Evolutionary conservation across 192 early-diverging fungal species (phyloP).

Genomic region (Backusella australiensis): DNA sequence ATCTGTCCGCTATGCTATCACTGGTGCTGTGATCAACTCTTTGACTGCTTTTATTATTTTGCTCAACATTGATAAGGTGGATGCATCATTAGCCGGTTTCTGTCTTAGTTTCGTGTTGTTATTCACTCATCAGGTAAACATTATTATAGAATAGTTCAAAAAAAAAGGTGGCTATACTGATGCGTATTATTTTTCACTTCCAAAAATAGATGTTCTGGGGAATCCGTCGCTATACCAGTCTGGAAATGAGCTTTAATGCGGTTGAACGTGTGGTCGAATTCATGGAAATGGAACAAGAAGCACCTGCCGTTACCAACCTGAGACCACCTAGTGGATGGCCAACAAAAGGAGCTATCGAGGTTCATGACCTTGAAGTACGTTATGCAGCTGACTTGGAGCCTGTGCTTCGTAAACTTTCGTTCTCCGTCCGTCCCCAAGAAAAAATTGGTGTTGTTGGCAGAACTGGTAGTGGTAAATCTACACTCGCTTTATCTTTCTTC

Average conservation of each 20-base stretch:
- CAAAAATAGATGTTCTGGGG: conserved; percentile 57
- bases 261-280: conserved; percentile 91
- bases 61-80: conserved; percentile 44
- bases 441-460: conserved; percentile 97
- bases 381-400: conserved; percentile 70
- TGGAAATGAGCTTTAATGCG: conserved; percentile 82
- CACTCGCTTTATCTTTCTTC: conserved; percentile 74
- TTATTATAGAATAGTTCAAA: conserved; percentile 59
- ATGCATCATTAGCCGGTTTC: conserved; percentile 82
- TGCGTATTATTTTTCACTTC: background rate
- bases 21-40: conserved; percentile 67
- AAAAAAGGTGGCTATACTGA: conserved; percentile 7
- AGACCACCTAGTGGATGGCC: conserved; percentile 71
- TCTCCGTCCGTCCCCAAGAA: conserved; percentile 57
- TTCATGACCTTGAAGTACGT: conserved; percentile 68
- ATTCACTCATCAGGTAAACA: conserved; percentile 71
- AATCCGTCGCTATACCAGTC: conserved; percentile 57
- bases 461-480: conserved; percentile 85
- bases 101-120: conserved; percentile 76
- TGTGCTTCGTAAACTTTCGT: conserved; percentile 74
- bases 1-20: conserved; percentile 68
- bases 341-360: conserved; percentile 64
- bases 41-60: conserved; percentile 65
- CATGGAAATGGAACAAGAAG: conserved; percentile 77
- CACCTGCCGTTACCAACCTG: conserved; percentile 52